Evolutionary conservation across 768 basidiomycete species (phyloP), one percentile per base, ranked within the genome.

Genomic region (Saitozyma podzolica): DNA sequence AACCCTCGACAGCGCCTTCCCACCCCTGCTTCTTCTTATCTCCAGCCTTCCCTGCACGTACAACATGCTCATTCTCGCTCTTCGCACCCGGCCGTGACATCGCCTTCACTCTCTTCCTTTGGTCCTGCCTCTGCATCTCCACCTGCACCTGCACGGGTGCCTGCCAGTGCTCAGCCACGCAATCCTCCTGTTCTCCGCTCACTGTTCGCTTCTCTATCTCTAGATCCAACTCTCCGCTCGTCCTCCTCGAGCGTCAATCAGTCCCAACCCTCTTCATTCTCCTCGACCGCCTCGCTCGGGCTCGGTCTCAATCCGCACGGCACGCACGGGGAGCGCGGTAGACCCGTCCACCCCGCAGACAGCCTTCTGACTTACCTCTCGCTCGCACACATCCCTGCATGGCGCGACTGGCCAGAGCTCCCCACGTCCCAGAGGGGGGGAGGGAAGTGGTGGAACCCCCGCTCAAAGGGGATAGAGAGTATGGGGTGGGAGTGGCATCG

Each of bases 401-500:
- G 72, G 72, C 37, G 47, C 14, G 11, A 42, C 8, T 74, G 72
- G 72, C 69, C 72, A 6, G 49, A 40, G 11, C 40, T 50, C 6
- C 40, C 55, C 11, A 57, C 37, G 42, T 47, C 51, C 3, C 47
- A 55, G 37, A 45, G 53, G 40, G 45, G 29, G 20, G 13, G 50
- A 10, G 45, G 45, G 3, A 47, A 47, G 45, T 47, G 61, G 9
- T 67, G 61, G 68, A 52, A 48, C 11, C 56, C 58, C 13, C 49
- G 53, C n/a, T 49, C 45, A 39, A 64, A 65, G 54, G 67, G 64
- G 10, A 64, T 70, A 20, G 69, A 65, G 3, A 62, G 48, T 13
- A 67, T 71, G 70, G 57, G 68, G 8, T 74, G 72, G 72, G 75
- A 73, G 50, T 74, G 75, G 75, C 47, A 58, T 40, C 19, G 70